Evolutionary conservation across 768 basidiomycete species (phyloP).

Genomic region (Mycena olivaceomarginata): DNA sequence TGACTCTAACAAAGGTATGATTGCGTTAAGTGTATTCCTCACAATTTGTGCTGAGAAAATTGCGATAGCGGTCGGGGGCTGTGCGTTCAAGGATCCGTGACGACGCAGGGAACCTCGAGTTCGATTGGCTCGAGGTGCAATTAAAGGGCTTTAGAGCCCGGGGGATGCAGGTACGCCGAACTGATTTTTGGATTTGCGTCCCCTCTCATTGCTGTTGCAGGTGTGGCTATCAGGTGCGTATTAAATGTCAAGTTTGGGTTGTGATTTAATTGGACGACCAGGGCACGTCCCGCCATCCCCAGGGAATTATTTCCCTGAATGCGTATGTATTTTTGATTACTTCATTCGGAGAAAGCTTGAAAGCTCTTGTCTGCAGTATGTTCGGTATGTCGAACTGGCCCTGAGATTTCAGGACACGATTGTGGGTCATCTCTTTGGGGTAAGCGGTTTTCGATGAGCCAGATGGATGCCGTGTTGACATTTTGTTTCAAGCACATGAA

Average conservation of each 20-base stretch:
- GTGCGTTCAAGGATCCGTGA: constrained; percentile 74
- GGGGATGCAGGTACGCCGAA: constrained; percentile 74
- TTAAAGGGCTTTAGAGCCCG: constrained; percentile 79
- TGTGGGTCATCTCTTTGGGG: constrained; percentile 90
- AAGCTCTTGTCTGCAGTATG: constrained; percentile 63
- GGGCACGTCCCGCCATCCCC: constrained; percentile 93
- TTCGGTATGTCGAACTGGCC: constrained; percentile 84
- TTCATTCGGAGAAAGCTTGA: constrained; percentile 28
- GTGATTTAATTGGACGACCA: constrained; percentile 46
- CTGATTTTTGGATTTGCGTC: constrained; percentile 14
- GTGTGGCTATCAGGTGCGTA: constrained; percentile 68
- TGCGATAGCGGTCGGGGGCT: constrained; percentile 84
- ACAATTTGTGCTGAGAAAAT: constrained; percentile 38
- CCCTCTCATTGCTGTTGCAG: constrained; percentile 52
- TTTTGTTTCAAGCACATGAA: constrained; percentile 82
- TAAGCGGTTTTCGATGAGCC: constrained; percentile 60
- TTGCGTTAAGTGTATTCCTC: background rate
- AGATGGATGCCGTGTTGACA: constrained; percentile 52
- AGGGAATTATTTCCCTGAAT: constrained; percentile 90
- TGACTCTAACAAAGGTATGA: constrained; percentile 88
- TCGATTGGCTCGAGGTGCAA: constrained; percentile 95
- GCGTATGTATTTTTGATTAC: constrained; percentile 69
- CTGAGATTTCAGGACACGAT: constrained; percentile 92
- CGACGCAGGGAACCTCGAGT: constrained; percentile 92
- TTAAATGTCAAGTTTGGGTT: constrained; percentile 20